Conservation (phyloP, 1,284 basidiomycete species). For the Mycosarcoma mackinlayi region DNA sequence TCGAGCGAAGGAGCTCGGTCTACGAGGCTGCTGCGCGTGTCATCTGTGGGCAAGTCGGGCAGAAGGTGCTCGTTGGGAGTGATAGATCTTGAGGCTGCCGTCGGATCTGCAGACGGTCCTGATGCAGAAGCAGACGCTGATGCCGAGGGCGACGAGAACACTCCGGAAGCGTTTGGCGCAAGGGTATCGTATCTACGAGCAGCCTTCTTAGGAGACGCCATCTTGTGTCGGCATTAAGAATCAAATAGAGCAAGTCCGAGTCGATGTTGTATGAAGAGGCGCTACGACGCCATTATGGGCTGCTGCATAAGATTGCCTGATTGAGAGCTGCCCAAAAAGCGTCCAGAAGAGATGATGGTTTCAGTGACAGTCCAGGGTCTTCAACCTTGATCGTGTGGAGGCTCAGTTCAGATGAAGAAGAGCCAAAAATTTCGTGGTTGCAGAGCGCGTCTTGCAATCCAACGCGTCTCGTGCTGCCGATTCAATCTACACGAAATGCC, state of each 20-base stretch:
- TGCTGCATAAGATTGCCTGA: no score
- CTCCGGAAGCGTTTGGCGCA: slow-evolving; percentile 1
- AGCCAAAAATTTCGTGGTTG: slow-evolving; percentile 16
- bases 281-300: slow-evolving; percentile 17
- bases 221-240: not conserved
- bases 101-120: not conserved
- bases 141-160: slow-evolving; percentile 11
- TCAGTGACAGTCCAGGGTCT: slow-evolving; percentile 4
- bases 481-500: slow-evolving; percentile 11
- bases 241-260: slow-evolving; percentile 11
- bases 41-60: slow-evolving; percentile 15
- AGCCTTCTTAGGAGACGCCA: slow-evolving; percentile 46
- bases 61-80: slow-evolving; percentile 13
- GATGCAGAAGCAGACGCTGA: slow-evolving; percentile 7
- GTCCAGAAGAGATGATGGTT: not conserved
- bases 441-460: slow-evolving; percentile 24
- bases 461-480: slow-evolving; percentile 14
- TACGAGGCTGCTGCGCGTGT: slow-evolving; percentile 24
- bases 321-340: no score
- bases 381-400: slow-evolving; percentile 29
- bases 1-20: slow-evolving; percentile 35
- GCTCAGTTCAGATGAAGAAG: slow-evolving; percentile 26
- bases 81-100: not conserved
- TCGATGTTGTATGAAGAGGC: not conserved
- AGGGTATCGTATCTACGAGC: slow-evolving; percentile 31